Evolutionary conservation across 2,329 filamentous ascomycete species (phyloP).

Genomic region (Coniochaeta hoffmannii): DNA sequence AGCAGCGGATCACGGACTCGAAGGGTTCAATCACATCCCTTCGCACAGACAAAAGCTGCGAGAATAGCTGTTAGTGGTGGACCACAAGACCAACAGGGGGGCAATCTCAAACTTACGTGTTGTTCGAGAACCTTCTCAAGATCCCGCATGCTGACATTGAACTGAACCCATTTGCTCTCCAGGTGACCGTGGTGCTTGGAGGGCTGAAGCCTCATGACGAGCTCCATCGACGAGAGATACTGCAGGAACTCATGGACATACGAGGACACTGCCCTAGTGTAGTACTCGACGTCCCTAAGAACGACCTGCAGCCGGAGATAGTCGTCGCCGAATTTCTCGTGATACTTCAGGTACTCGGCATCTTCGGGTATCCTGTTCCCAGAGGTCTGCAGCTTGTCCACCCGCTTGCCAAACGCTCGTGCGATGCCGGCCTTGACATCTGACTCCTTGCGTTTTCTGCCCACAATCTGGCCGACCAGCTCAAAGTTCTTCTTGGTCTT

Average conservation of each 20-base stretch:
- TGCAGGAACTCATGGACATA: slow-evolving; percentile 76
- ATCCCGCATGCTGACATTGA: slow-evolving; percentile 81
- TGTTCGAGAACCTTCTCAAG: slow-evolving; percentile 77
- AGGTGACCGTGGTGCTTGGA: slow-evolving; percentile 68
- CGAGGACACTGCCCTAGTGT: slow-evolving; percentile 72
- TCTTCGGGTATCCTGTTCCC: slow-evolving; percentile 62
- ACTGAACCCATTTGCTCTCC: slow-evolving; percentile 90
- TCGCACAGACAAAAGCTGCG: slow-evolving; percentile 56
- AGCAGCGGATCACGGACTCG: slow-evolving; percentile 35
- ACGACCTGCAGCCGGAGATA: slow-evolving; percentile 90
- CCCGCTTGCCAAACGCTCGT: slow-evolving; percentile 82
- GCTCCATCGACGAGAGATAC: slow-evolving; percentile 74
- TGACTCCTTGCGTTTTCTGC: slow-evolving; percentile 79
- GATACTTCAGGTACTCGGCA: slow-evolving; percentile 68
- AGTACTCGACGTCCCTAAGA: slow-evolving; percentile 87
- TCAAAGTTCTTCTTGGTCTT: slow-evolving; percentile 93
- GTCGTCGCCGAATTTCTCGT: slow-evolving; percentile 85
- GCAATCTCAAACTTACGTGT: slow-evolving; percentile 58
- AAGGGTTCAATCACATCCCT: slow-evolving; percentile 72
- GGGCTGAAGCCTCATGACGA: slow-evolving; percentile 65
- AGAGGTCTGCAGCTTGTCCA: slow-evolving; percentile 72
- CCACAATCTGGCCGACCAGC: slow-evolving; percentile 81
- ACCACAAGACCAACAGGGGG: not conserved
- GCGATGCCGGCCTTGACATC: slow-evolving; percentile 79
- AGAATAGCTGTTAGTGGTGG: slow-evolving; percentile 17